Evolutionary conservation across 768 basidiomycete species (phyloP), one percentile per base, ranked within the genome.

Genomic region (Russula compacta): DNA sequence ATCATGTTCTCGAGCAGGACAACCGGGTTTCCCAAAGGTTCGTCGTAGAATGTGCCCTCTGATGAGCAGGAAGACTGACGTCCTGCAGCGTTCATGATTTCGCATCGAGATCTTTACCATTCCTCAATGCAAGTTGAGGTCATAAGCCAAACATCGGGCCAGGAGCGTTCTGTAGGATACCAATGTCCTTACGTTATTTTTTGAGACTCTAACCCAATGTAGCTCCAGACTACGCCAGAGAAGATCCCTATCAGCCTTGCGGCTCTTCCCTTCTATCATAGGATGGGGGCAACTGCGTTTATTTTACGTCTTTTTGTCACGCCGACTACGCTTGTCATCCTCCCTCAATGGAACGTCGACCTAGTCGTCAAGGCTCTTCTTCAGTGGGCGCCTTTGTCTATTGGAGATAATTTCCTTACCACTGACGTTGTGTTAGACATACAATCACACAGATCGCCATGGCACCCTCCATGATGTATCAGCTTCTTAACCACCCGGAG

Each of bases 1-100:
- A 74, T 89, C 2, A 74, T 85, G 0, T 87, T 88, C 68, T 89
- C 87, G 1, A 89, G 87, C 66, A 87, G 87, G n/a, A 89, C 87
- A 0, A 87, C 24, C 24, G 3, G 24, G 0, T 72, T 83, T 2
- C 86, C 87, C 0, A 89, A 89, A 79, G 84, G 86, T 83, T 38
- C 5, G 58, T 51, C 32, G 38, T 38, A 7, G 15, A 19, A 36
- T 47, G 42, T 29, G 42, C 19, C 24, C 29, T 38, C 14, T 17
- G 14, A 47, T 40, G 15, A 53, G 33, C 32, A 33, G 3, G 14
- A 33, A n/a, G 36, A 39, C 35, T 44, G 35, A 44, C 15, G 1
- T 9, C 35, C n/a, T 24, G 38, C 49, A 87, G 86, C 81, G 9
- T 82, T 87, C 21, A 84, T 83, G 85, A 80, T 86, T 32, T 81